These are phyloP conservation scores for Gremmenia infestans DNA, from an alignment of 2,329 filamentous ascomycete genomes.

Conservation along the genomic window DNA sequence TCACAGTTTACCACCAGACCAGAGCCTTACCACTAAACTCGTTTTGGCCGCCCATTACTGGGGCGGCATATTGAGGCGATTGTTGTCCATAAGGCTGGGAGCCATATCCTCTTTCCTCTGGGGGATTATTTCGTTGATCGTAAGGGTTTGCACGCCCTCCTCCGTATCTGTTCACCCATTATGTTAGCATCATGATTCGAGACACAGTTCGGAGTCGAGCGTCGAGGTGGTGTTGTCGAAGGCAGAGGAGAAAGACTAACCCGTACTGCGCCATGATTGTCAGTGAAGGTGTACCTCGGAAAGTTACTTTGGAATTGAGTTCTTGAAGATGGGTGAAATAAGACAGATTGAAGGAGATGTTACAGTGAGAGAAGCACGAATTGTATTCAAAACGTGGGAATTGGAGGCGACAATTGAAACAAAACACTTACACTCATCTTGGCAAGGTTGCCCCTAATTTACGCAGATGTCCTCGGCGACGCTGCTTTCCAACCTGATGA, in stretches of 20 bases:
- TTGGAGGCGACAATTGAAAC: slow-evolving; percentile 19
- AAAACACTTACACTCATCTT: slow-evolving; percentile 29
- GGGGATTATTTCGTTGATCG: slow-evolving; percentile 45
- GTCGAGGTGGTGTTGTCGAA: not conserved
- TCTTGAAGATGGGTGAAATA: slow-evolving; percentile 2
- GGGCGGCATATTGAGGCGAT: slow-evolving; percentile 36
- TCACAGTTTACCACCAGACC: not conserved
- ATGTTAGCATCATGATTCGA: not conserved
- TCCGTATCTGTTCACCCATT: slow-evolving; percentile 45
- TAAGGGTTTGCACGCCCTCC: slow-evolving; percentile 52
- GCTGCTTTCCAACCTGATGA: slow-evolving; percentile 4
- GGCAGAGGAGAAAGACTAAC: slow-evolving; percentile 21
- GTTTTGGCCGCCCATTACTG: slow-evolving; percentile 34
- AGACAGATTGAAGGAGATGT: slow-evolving; percentile 1
- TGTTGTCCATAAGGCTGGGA: not conserved
- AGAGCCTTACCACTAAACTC: slow-evolving; percentile 35
- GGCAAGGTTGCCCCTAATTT: slow-evolving; percentile 14
- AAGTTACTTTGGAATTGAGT: slow-evolving; percentile 11
- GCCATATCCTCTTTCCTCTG: slow-evolving; percentile 1
- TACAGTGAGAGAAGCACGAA: not conserved
- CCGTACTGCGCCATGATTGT: slow-evolving; percentile 30
- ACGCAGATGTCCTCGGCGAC: slow-evolving; percentile 4
- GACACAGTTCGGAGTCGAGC: not conserved
- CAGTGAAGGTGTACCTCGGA: slow-evolving; percentile 26
- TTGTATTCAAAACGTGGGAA: slow-evolving; percentile 14